Base-by-base conservation (phyloP, 1,284 basidiomycete species). In the Tranzscheliella williamsii region DNA sequence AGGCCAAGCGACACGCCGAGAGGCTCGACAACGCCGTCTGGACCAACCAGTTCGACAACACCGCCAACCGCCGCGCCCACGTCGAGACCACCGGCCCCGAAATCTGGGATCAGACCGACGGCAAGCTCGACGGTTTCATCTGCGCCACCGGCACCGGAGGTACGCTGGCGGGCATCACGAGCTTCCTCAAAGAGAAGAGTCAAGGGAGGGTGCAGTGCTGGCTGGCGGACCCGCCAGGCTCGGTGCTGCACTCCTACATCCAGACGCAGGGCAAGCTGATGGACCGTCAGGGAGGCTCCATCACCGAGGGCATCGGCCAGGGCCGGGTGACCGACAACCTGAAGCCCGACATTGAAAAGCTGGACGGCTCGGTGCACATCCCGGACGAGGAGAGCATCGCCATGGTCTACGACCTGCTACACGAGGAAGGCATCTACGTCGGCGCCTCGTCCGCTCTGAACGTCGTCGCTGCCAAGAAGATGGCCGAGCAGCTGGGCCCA, bases 21-120 rank as follows among this genome's bases (percentile, higher is more conserved):
- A 79, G 81, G n/a, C 80, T 88, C 24, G 84, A 86, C n/a, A 96
- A 96, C 75, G 88, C 92, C 17, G 85, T 97, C 51, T 99, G 95
- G 94, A 97, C 92, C n/a, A 88, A 98, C 81, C 94, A 98, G 80
- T 97, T 97, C 76, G 93, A 97, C 81, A 96, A 96, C 79, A 89
- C 90, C 13, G 79, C 79, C 44, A 98, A 98, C 78, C 86, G 94
- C 13, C 79, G 86, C 29, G 88, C 87, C 15, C 94, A 98, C 78
- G 94, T 95, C 78, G 78, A 84, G 42, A 86, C 91, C 8, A 98
- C 94, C 4, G 94, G 93, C 1, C 95, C 94, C 1, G 95, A 98
- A 80, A 93, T 98, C 53, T 96, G 92, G 91, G 85, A 85, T 42
- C 94, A 97, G 80, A 93, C 87, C 1, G 72, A 82, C 32, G 90